Evolutionary conservation across 208 protist genomes (phyloP), one percentile per base, ranked within the genome.

Genomic region (Leishmania major): DNA sequence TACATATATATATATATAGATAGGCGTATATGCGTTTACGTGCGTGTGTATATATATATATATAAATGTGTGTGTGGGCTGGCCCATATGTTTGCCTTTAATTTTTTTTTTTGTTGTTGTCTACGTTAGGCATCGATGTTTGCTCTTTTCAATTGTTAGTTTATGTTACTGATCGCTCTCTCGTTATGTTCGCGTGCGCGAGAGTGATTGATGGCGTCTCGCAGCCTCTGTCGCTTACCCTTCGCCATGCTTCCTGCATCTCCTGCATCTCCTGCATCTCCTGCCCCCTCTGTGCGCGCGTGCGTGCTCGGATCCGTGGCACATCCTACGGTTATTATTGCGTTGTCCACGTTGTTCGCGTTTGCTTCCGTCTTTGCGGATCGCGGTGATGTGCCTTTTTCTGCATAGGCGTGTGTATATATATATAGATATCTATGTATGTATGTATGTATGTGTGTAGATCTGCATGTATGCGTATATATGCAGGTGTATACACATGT

Each of bases 231-330:
- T 70, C 35, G 25, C 6, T 45, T 8, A 70, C 31, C 31, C 15
- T 59, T 75, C 43, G 5, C 43, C 35, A n/a, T 75, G 13, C 40
- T 73, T 49, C 43, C 40, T 15, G 35, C 37, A 3, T 70, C 15
- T 70, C 15, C 47, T 77, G 13, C 84, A n/a, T n/a, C n/a, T 49
- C 43, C 40, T 15, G 35, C 37, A 3, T 70, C 15, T 70, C 15
- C 47, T 77, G 13, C 84, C 74, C 84, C 45, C 28, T 81, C 49
- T 67, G 1, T 73, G 11, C 19, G 8, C 2, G 22, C n/a, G 40
- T 31, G 35, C 40, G 69, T 51, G 43, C 40, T 13, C 7, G 17
- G 40, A 13, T 53, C 11, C 17, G 37, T 75, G 25, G 25, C 59
- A 47, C 6, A 15, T 53, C 8, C 8, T 25, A 31, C 35, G 5